Evolutionary conservation across 2,329 filamentous ascomycete species (phyloP).

Genomic region (Fusarium sp.): DNA sequence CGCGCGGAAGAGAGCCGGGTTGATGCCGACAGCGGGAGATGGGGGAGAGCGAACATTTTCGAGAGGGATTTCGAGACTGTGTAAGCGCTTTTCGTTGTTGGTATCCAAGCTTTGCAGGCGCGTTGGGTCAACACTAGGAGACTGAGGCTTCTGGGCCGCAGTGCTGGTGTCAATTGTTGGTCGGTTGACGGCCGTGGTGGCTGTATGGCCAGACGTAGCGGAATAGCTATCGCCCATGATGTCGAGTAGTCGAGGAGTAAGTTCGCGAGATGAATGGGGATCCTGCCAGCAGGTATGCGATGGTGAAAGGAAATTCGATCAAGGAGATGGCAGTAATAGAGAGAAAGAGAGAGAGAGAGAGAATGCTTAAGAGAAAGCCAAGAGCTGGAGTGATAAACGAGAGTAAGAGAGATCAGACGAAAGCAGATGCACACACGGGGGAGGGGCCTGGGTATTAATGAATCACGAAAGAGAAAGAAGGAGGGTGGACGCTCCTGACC

Average conservation of each 20-base stretch:
- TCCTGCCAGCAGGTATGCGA: slow-evolving; percentile 43
- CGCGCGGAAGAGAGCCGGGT: slow-evolving; percentile 47
- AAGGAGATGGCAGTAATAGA: background rate
- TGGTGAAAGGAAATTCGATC: background rate
- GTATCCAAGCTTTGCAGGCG: slow-evolving; percentile 25
- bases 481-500: slow-evolving; percentile 25
- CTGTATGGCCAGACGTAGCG: slow-evolving; percentile 24
- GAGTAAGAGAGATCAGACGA: slow-evolving; percentile 25
- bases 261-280: background rate
- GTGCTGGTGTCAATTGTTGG: slow-evolving; percentile 32
- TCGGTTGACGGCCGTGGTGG: slow-evolving; percentile 25
- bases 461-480: slow-evolving; percentile 14
- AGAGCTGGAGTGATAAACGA: slow-evolving; percentile 22
- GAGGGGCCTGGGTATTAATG: slow-evolving; percentile 18
- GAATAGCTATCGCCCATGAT: slow-evolving; percentile 42
- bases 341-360: slow-evolving; percentile 16
- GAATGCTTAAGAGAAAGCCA: slow-evolving; percentile 8
- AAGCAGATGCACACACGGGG: slow-evolving; percentile 11
- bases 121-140: slow-evolving; percentile 8
- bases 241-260: slow-evolving; percentile 4
- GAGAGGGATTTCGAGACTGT: slow-evolving; percentile 45
- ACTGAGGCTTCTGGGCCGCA: slow-evolving; percentile 3
- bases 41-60: slow-evolving; percentile 48
- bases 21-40: slow-evolving; percentile 43
- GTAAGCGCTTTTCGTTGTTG: slow-evolving; percentile 34